Evolutionary conservation across 2,329 filamentous ascomycete genomes (phyloP).

Genomic region (Hypoxylon rubiginosum): DNA sequence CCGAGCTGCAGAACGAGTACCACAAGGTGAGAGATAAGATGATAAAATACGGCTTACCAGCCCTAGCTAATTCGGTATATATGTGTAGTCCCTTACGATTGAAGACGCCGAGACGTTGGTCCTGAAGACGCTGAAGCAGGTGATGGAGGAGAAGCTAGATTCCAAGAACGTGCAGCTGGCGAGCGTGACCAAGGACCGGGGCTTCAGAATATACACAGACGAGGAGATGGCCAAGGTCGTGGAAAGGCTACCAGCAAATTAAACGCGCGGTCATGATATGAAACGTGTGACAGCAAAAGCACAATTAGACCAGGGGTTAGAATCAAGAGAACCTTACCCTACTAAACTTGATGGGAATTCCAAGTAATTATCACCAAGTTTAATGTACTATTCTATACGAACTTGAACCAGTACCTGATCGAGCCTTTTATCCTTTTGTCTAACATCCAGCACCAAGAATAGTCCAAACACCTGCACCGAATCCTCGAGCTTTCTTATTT

Average conservation of each 20-base stretch:
- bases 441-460: no score
- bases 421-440: background rate
- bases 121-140: slow-evolving; percentile 98
- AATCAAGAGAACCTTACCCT: slow-evolving; percentile 6
- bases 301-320: slow-evolving; percentile 26
- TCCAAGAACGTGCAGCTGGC: slow-evolving; percentile 98
- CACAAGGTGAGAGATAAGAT: slow-evolving; percentile 77
- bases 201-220: slow-evolving; percentile 98
- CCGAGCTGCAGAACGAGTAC: slow-evolving; percentile 98
- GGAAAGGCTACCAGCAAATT: slow-evolving; percentile 80
- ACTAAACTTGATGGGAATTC: slow-evolving; percentile 5
- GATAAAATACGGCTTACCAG: background rate
- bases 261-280: slow-evolving; percentile 34
- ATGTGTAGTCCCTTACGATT: slow-evolving; percentile 82
- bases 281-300: slow-evolving; percentile 1
- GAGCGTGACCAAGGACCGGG: slow-evolving; percentile 96
- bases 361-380: slow-evolving; percentile 16
- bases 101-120: slow-evolving; percentile 94
- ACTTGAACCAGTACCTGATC: background rate
- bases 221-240: slow-evolving; percentile 97
- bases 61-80: slow-evolving; percentile 1
- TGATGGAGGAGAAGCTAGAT: slow-evolving; percentile 99
- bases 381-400: slow-evolving; percentile 28
- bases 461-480: slow-evolving; percentile 14
- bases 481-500: background rate